These are phyloP conservation scores for Rhododendron griersonianum DNA, from an alignment of 148 eudicot genomes.

Conservation along the genomic window DNA sequence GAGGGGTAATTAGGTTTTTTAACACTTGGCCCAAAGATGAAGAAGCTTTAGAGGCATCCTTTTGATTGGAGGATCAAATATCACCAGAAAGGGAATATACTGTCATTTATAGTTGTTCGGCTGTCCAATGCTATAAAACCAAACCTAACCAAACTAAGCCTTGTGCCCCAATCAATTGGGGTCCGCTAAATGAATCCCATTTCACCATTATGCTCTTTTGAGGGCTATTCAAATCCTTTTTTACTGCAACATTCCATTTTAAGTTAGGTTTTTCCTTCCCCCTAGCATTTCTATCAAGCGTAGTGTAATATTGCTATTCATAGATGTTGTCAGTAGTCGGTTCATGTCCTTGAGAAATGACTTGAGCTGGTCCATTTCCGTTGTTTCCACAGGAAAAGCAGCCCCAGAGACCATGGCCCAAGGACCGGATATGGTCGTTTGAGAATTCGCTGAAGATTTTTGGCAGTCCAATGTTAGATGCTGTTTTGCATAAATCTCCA, in stretches of 20 bases:
- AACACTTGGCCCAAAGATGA: neutral
- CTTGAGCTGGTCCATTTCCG: neutral
- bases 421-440: conserved; percentile 82
- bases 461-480: conserved; percentile 95
- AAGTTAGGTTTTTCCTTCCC: neutral
- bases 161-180: neutral
- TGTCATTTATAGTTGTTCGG: neutral
- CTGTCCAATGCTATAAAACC: neutral
- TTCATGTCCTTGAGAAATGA: conserved; percentile 1
- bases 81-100: neutral
- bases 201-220: neutral
- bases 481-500: conserved; percentile 49
- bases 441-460: conserved; percentile 48
- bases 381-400: conserved; percentile 64
- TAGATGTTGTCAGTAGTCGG: neutral
- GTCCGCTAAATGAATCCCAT: neutral
- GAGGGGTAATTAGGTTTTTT: neutral
- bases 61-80: neutral
- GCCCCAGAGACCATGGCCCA: conserved; percentile 91
- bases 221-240: neutral
- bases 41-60: neutral
- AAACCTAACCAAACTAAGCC: neutral
- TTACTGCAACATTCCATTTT: neutral
- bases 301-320: neutral
- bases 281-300: neutral